Evolutionary conservation across 2,329 filamentous ascomycete species (phyloP).

Genomic region (Aureobasidium sp.): DNA sequence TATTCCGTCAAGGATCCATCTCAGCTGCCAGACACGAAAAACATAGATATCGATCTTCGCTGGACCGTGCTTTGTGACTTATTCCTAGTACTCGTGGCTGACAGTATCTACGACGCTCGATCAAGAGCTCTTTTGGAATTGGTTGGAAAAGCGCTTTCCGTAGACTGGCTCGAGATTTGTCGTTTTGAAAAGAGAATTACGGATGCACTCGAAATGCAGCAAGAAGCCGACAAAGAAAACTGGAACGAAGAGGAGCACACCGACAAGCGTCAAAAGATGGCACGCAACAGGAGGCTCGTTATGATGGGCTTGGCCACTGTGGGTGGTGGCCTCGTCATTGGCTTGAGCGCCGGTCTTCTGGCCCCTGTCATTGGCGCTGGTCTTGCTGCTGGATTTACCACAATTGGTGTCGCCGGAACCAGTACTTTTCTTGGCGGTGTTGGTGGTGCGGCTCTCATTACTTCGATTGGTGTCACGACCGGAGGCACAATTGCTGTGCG

Average conservation of each 20-base stretch:
- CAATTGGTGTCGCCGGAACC: constrained; percentile 86
- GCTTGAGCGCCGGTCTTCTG: constrained; percentile 82
- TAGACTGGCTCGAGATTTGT: constrained; percentile 88
- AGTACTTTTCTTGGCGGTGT: constrained; percentile 83
- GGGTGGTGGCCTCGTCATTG: constrained; percentile 89
- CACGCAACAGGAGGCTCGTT: constrained; percentile 75
- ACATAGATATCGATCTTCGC: constrained; percentile 88
- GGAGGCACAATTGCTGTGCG: constrained; percentile 79
- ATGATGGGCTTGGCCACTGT: constrained; percentile 97
- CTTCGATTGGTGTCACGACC: constrained; percentile 77
- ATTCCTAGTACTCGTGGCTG: constrained; percentile 92
- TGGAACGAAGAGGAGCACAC: constrained; percentile 98
- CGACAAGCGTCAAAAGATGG: constrained; percentile 73
- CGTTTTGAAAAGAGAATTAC: constrained; percentile 96
- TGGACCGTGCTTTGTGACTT: constrained; percentile 97
- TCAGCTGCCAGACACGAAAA: constrained; percentile 71
- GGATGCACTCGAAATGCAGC: constrained; percentile 95
- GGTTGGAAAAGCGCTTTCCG: constrained; percentile 71
- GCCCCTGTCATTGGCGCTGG: constrained; percentile 92
- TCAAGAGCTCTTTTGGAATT: constrained; percentile 77
- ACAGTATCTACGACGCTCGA: constrained; percentile 84
- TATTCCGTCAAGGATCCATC: constrained; percentile 75
- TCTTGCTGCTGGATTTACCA: constrained; percentile 88
- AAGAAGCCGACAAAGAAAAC: constrained; percentile 86
- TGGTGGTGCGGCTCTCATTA: constrained; percentile 89